Evolutionary conservation across 2,329 filamentous ascomycete genomes (phyloP).

Genomic region (Septoria linicola): DNA sequence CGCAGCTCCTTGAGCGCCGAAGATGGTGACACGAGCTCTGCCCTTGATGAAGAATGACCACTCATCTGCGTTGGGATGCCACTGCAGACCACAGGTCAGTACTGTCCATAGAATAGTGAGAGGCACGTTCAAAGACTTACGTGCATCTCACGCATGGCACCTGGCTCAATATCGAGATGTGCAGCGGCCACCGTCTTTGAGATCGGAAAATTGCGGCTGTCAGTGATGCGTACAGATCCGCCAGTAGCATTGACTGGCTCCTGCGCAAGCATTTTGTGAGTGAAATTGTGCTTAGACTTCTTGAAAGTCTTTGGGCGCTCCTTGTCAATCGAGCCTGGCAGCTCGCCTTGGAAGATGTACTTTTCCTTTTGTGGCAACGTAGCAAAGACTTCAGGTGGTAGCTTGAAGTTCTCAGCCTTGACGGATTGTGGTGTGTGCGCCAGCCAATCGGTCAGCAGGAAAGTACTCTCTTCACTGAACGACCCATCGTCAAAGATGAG

Average conservation of each 20-base stretch:
- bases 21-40: conserved; percentile 70
- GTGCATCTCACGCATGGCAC: conserved; percentile 75
- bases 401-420: conserved; percentile 71
- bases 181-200: conserved; percentile 72
- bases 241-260: conserved; percentile 65
- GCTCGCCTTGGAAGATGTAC: conserved; percentile 71
- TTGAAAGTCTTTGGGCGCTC: conserved; percentile 65
- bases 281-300: conserved; percentile 67
- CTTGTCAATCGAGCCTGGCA: conserved; percentile 63
- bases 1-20: conserved; percentile 66
- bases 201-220: conserved; percentile 73
- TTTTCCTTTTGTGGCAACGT: conserved; percentile 66
- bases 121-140: too few relatives aligned
- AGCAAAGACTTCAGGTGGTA: conserved; percentile 68
- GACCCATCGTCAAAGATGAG: conserved; percentile 61
- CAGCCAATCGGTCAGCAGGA: conserved; percentile 71
- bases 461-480: conserved; percentile 66
- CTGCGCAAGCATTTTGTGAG: conserved; percentile 70
- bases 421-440: conserved; percentile 71
- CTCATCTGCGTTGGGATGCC: conserved; percentile 76
- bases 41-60: conserved; percentile 78
- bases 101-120: too few relatives aligned
- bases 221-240: conserved; percentile 70
- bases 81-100: conserved; percentile 36
- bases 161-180: conserved; percentile 68